A percentile compares a stretch with the other conserved stretches of the same genome.
Evolutionary conservation across 352 stramenopile species (phyloP).

Genomic region (Globisporangium apiculatum): DNA sequence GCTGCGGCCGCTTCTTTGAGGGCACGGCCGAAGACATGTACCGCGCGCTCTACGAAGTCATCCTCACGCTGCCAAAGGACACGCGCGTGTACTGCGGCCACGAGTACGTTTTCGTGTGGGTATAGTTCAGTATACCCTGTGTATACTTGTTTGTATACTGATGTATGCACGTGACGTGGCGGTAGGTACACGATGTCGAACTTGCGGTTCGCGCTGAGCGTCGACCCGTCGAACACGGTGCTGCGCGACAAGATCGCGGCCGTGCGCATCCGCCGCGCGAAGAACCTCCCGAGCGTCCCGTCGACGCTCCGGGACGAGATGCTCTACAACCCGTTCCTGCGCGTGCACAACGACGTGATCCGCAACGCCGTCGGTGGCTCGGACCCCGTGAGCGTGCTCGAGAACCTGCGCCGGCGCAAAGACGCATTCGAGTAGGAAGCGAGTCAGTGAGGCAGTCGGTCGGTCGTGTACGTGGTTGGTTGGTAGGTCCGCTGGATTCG

Average conservation of each 20-base stretch:
- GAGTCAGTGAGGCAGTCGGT: no score
- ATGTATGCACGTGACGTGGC: no score
- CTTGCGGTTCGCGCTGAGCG: conserved; percentile 88
- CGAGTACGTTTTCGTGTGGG: conserved; percentile 28
- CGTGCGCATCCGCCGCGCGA: conserved; percentile 66
- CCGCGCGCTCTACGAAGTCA: conserved; percentile 78
- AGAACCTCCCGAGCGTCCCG: conserved; percentile 89
- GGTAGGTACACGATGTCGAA: conserved; percentile 92
- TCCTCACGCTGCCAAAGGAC: conserved; percentile 78
- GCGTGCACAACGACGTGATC: conserved; percentile 79
- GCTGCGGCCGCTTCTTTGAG: conserved; percentile 86
- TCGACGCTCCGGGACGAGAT: conserved; percentile 85
- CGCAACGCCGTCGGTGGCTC: conserved; percentile 70
- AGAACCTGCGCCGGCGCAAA: conserved; percentile 71
- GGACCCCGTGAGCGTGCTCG: conserved; percentile 73
- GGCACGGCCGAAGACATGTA: conserved; percentile 87
- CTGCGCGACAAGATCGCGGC: conserved; percentile 83
- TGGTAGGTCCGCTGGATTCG: no score
- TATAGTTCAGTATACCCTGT: neutral
- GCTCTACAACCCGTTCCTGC: conserved; percentile 83
- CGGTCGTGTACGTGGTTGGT: no score
- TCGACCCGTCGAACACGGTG: conserved; percentile 88
- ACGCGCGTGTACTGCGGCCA: conserved; percentile 88
- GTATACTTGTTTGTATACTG: no score
- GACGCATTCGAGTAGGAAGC: conserved; percentile 54